Conservation (phyloP, 2,329 filamentous ascomycete genomes). For the Botryotinia convoluta region DNA sequence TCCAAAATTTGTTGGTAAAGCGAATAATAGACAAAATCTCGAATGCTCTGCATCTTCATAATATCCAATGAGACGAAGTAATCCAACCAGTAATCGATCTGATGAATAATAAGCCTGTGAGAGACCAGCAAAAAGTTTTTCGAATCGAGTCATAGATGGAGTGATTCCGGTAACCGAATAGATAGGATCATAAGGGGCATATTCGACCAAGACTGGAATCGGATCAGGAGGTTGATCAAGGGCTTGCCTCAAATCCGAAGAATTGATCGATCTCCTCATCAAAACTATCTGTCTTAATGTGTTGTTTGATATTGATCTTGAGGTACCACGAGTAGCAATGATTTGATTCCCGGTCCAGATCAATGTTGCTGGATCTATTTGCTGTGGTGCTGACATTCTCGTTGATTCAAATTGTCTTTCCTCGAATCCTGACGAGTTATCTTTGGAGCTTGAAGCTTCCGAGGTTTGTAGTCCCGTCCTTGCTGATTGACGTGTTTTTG, state of each 20-base stretch:
- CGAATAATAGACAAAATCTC: constrained; percentile 71
- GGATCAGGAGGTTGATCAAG: constrained; percentile 28
- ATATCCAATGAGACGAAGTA: constrained; percentile 63
- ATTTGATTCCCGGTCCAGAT: constrained; percentile 42
- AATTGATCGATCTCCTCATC: constrained; percentile 33
- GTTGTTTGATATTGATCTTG: constrained; percentile 29
- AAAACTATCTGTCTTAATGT: constrained; percentile 41
- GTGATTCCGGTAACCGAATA: constrained; percentile 61
- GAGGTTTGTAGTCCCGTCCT: constrained; percentile 28
- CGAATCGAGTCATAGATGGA: constrained; percentile 63
- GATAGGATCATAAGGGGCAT: constrained; percentile 62
- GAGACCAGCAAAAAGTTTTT: constrained; percentile 58
- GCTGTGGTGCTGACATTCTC: constrained; percentile 59
- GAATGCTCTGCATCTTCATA: constrained; percentile 72
- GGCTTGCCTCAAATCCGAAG: constrained; percentile 29
- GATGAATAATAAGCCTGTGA: constrained; percentile 42
- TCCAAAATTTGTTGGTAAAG: constrained; percentile 65
- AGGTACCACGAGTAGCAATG: constrained; percentile 7
- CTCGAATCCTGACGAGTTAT: constrained; percentile 37
- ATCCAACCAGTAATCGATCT: constrained; percentile 56
- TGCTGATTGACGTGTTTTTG: constrained; percentile 56
- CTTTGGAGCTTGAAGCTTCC: constrained; percentile 24
- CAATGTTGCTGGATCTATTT: constrained; percentile 55
- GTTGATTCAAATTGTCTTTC: constrained; percentile 53
- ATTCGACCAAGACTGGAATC: constrained; percentile 65